These are phyloP conservation scores for Solanum aculeatissimum DNA, from an alignment of 305 asterid species.

Conservation along the genomic window DNA sequence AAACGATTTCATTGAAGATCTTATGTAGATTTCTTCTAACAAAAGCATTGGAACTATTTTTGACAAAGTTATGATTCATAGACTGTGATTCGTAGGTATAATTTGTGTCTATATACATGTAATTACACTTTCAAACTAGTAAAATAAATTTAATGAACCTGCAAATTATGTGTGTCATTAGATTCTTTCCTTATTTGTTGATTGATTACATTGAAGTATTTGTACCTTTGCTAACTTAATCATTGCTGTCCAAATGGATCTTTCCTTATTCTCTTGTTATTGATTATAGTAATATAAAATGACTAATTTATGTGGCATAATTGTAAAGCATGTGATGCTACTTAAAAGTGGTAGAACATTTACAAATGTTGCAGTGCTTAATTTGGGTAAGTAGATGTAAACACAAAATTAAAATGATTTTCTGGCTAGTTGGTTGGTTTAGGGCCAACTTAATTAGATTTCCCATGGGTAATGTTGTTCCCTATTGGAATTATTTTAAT, in stretches of 20 bases:
- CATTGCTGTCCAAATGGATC: background rate
- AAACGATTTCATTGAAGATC: too few relatives aligned
- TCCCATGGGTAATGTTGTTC: background rate
- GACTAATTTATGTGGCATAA: slow-evolving; percentile 7
- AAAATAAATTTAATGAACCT: too few relatives aligned
- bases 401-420: background rate
- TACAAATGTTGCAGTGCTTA: background rate
- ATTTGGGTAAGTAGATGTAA: background rate
- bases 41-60: too few relatives aligned
- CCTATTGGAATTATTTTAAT: background rate
- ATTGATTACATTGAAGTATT: background rate
- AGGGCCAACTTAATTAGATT: background rate
- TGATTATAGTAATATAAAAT: background rate
- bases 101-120: too few relatives aligned
- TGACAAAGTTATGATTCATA: too few relatives aligned
- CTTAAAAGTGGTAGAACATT: background rate
- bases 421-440: background rate
- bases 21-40: too few relatives aligned
- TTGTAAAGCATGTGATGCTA: slow-evolving; percentile 7
- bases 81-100: too few relatives aligned
- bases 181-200: background rate
- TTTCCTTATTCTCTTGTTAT: background rate
- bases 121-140: too few relatives aligned
- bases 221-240: background rate
- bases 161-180: too few relatives aligned